phyloP scores from a whole-genome alignment of 306 rosid genomes.

The Astragalus membranaceus region DNA sequence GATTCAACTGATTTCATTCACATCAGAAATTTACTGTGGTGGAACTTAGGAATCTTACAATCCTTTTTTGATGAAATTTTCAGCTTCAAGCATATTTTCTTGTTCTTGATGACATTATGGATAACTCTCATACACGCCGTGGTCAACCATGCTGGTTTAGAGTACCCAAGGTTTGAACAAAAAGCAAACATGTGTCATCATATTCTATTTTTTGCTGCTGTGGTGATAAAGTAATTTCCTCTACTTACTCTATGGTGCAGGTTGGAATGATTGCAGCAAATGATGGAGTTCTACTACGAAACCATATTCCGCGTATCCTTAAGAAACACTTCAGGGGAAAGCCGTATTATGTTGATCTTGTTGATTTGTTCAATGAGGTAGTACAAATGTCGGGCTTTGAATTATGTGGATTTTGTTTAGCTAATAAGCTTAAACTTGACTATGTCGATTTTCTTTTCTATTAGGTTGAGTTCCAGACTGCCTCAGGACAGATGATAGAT shows the following conservation, averaged over 20 bases:
- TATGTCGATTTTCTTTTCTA: constrained; percentile 6
- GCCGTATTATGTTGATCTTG: constrained; percentile 77
- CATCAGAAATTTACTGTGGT: not conserved
- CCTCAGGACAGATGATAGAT: constrained; percentile 97
- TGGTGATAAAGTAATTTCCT: constrained; percentile 2
- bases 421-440: constrained; percentile 14
- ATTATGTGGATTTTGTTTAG: constrained; percentile 6
- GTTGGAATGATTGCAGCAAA: constrained; percentile 81
- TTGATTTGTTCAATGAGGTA: constrained; percentile 88
- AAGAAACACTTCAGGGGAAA: constrained; percentile 75
- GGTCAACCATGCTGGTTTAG: constrained; percentile 63
- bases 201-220: not conserved
- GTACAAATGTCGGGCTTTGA: constrained; percentile 15
- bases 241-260: constrained; percentile 27
- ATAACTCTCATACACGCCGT: constrained; percentile 50
- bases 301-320: constrained; percentile 69
- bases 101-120: constrained; percentile 62
- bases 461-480: constrained; percentile 94
- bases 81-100: constrained; percentile 65
- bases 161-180: constrained; percentile 46
- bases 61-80: constrained; percentile 17
- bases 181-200: not conserved
- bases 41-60: not conserved
- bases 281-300: constrained; percentile 73
- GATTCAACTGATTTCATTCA: not conserved